Conservation (phyloP, 2,329 filamentous ascomycete genomes). For the Colletotrichum lupini region DNA sequence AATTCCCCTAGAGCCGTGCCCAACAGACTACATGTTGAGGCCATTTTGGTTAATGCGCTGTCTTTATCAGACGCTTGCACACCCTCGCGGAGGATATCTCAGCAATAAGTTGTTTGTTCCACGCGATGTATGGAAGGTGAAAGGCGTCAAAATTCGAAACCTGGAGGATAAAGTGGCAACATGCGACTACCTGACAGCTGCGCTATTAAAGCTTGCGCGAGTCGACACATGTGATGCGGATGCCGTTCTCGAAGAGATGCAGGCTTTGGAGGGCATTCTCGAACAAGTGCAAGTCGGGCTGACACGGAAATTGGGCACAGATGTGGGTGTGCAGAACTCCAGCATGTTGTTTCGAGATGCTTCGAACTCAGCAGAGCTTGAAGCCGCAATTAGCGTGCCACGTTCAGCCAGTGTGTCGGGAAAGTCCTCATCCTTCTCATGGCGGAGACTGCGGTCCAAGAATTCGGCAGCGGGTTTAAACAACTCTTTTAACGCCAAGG, state of each 20-base stretch:
- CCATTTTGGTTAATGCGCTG: slow-evolving; percentile 99
- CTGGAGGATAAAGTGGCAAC: slow-evolving; percentile 94
- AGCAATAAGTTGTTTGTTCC: slow-evolving; percentile 93
- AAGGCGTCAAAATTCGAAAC: slow-evolving; percentile 90
- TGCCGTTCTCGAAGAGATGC: slow-evolving; percentile 93
- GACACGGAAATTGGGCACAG: slow-evolving; percentile 87
- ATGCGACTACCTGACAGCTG: slow-evolving; percentile 90
- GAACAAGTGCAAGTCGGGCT: slow-evolving; percentile 85
- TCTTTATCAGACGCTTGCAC: slow-evolving; percentile 90
- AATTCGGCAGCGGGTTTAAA: slow-evolving; percentile 76
- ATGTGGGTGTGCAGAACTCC: slow-evolving; percentile 85
- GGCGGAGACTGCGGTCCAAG: slow-evolving; percentile 91
- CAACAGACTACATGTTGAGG: slow-evolving; percentile 86
- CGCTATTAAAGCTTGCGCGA: slow-evolving; percentile 82
- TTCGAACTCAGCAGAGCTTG: slow-evolving; percentile 58
- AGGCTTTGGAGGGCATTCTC: slow-evolving; percentile 84
- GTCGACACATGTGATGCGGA: slow-evolving; percentile 94
- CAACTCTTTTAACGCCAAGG: slow-evolving; percentile 55
- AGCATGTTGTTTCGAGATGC: slow-evolving; percentile 81
- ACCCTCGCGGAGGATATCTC: slow-evolving; percentile 91
- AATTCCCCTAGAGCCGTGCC: slow-evolving; percentile 88
- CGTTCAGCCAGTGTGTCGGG: slow-evolving; percentile 72
- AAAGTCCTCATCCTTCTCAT: slow-evolving; percentile 85
- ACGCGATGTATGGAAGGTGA: slow-evolving; percentile 92
- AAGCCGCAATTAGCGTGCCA: slow-evolving; percentile 54